Percentiles rank a stretch among this genome's conserved stretches.
phyloP scores from a whole-genome alignment of 1,284 basidiomycete genomes.

The Cystobasidium slooffiae region DNA sequence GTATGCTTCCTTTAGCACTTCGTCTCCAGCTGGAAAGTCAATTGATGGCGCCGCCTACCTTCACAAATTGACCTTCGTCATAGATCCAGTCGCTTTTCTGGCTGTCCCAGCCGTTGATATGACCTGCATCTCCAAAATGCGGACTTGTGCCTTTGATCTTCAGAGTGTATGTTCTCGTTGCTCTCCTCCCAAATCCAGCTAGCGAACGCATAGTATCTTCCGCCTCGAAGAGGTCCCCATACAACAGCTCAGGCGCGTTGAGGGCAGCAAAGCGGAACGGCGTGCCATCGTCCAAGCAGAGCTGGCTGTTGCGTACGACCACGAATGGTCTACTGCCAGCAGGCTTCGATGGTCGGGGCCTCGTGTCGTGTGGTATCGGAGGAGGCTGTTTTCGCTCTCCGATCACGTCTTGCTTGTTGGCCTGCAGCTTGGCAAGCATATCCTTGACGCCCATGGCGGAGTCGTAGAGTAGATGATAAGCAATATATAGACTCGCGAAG shows the following conservation, averaged over 20 bases:
- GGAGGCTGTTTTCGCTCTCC: conserved; percentile 35
- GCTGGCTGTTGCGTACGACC: conserved; percentile 21
- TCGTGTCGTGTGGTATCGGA: conserved; percentile 32
- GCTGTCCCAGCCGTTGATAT: conserved; percentile 52
- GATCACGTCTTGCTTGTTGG: conserved; percentile 5
- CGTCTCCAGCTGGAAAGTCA: not conserved
- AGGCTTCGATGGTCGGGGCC: conserved; percentile 14
- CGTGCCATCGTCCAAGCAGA: conserved; percentile 31
- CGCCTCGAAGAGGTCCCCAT: conserved; percentile 51
- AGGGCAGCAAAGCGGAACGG: conserved; percentile 44
- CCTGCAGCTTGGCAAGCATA: conserved; percentile 23
- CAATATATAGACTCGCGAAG: conserved; percentile 18
- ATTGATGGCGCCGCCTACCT: conserved; percentile 45
- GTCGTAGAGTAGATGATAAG: conserved; percentile 19
- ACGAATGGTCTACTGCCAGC: conserved; percentile 34
- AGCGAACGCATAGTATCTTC: conserved; percentile 47
- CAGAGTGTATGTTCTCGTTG: conserved; percentile 53
- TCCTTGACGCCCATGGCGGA: conserved; percentile 40
- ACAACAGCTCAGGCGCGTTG: conserved; percentile 52
- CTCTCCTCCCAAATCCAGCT: conserved; percentile 47
- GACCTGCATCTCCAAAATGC: conserved; percentile 49
- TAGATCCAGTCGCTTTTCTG: conserved; percentile 53
- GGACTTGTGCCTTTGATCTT: conserved; percentile 49
- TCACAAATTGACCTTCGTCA: conserved; percentile 48
- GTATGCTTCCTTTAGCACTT: not conserved